Evolutionary conservation across 129 eudicot species (phyloP).

Genomic region (Erigeron canadensis): DNA sequence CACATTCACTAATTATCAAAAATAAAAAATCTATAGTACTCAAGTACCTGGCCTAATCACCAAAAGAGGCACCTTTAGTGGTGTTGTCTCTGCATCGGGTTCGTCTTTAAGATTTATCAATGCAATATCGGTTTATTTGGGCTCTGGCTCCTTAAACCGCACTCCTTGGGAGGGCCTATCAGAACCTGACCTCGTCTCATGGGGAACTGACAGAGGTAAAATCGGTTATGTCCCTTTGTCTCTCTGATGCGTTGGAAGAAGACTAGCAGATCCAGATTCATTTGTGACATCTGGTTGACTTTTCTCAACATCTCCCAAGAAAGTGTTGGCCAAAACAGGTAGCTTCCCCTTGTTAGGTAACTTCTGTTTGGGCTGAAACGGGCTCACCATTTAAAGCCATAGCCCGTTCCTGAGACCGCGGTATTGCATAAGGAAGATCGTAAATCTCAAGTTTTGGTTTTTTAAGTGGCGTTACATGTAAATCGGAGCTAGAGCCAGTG

Average conservation of each 20-base stretch:
- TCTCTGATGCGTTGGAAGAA: slow-evolving; percentile 36
- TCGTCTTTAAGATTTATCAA: slow-evolving; percentile 70
- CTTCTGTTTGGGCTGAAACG: slow-evolving; percentile 36
- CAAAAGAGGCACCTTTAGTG: slow-evolving; percentile 34
- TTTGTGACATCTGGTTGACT: slow-evolving; percentile 25
- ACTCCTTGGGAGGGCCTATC: slow-evolving; percentile 42
- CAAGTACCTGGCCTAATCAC: slow-evolving; percentile 48
- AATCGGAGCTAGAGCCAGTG: slow-evolving; percentile 30
- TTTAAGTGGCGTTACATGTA: slow-evolving; percentile 34
- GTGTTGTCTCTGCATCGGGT: slow-evolving; percentile 51
- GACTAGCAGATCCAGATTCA: slow-evolving; percentile 28
- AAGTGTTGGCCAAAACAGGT: slow-evolving; percentile 41
- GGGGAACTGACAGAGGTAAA: slow-evolving; percentile 33
- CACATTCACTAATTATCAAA: background rate
- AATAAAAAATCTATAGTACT: background rate
- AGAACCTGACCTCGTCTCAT: slow-evolving; percentile 38
- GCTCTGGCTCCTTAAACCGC: slow-evolving; percentile 40
- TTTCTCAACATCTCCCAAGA: slow-evolving; percentile 21
- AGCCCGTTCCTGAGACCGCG: slow-evolving; percentile 25
- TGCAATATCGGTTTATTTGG: slow-evolving; percentile 37
- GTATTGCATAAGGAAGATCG: slow-evolving; percentile 45
- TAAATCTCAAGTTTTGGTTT: slow-evolving; percentile 56
- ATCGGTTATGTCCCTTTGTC: slow-evolving; percentile 60
- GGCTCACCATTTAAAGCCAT: slow-evolving; percentile 11
- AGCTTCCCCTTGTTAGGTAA: slow-evolving; percentile 56